Conservation (phyloP, 306 rosid genomes). For the Begonia loranthoides region DNA sequence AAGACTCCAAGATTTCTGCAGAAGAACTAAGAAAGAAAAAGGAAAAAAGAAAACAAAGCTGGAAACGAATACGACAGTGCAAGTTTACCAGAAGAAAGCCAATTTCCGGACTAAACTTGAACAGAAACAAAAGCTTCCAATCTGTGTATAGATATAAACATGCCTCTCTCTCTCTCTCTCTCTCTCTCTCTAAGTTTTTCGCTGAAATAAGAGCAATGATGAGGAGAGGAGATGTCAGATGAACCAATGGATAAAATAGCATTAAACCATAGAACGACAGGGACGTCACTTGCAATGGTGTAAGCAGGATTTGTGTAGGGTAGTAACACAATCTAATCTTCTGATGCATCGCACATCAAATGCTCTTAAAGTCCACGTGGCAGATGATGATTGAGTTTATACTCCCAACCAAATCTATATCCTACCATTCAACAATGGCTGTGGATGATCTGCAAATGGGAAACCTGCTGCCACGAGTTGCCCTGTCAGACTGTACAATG, state of each 20-base stretch:
- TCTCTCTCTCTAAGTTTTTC: slow-evolving; percentile 1
- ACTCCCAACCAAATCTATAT: neutral
- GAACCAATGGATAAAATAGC: slow-evolving; percentile 12
- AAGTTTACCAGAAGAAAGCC: neutral
- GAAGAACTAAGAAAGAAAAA: neutral
- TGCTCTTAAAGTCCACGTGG: slow-evolving; percentile 20
- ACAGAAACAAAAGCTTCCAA: neutral
- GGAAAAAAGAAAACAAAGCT: neutral
- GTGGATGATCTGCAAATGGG: neutral
- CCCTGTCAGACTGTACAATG: neutral
- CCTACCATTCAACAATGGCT: neutral
- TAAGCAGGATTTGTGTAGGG: slow-evolving; percentile 16
- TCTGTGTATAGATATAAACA: neutral
- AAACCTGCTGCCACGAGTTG: neutral
- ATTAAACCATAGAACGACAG: slow-evolving; percentile 19
- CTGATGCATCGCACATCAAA: neutral
- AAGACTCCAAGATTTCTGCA: neutral
- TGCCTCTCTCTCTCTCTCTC: slow-evolving; percentile 3
- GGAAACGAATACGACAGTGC: neutral
- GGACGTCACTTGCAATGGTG: slow-evolving; percentile 10
- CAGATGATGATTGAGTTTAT: slow-evolving; percentile 5
- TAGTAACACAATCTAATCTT: slow-evolving; percentile 3
- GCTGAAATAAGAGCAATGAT: slow-evolving; percentile 7
- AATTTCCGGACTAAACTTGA: slow-evolving; percentile 8
- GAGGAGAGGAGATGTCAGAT: slow-evolving; percentile 1